Percentiles rank a stretch among this genome's conserved stretches.
Evolutionary conservation across 1,284 basidiomycete species (phyloP).

Genomic region (Ganoderma leucocontextum): DNA sequence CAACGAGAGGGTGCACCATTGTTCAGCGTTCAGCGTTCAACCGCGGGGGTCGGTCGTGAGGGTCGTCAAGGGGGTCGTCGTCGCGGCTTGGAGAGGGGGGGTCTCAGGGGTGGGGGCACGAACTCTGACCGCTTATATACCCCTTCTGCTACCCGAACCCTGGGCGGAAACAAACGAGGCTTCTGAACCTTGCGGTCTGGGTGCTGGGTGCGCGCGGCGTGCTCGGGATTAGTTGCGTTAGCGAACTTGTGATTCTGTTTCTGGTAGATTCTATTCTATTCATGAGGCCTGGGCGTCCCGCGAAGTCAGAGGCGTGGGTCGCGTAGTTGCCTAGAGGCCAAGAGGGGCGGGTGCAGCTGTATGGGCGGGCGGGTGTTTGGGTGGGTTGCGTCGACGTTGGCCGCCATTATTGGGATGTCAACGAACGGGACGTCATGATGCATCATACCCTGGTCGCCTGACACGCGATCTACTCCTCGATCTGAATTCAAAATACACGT

Average conservation of each 20-base stretch:
- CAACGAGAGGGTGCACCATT: constrained; percentile 54
- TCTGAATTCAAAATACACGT: no score
- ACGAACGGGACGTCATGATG: not conserved
- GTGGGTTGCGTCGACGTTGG: not conserved
- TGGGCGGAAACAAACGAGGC: not conserved
- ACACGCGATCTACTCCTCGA: not conserved
- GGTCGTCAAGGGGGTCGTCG: constrained; percentile 28
- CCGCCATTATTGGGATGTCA: not conserved
- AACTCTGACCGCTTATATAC: constrained; percentile 11
- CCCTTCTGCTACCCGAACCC: constrained; percentile 9
- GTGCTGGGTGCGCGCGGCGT: constrained; percentile 16
- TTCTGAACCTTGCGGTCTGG: constrained; percentile 17
- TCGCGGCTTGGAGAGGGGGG: constrained; percentile 16
- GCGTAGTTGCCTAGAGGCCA: not conserved
- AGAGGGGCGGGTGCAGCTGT: not conserved
- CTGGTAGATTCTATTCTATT: not conserved
- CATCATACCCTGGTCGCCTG: not conserved
- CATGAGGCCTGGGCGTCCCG: constrained; percentile 1
- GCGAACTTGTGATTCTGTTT: not conserved
- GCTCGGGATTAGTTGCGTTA: constrained; percentile 15
- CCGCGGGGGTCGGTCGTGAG: constrained; percentile 14
- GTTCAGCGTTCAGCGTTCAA: not conserved
- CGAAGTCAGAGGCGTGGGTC: not conserved
- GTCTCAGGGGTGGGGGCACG: not conserved
- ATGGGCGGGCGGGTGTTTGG: not conserved